phyloP scores from a whole-genome alignment of 805 yeast genomes.

The Candida mattraensis region DNA sequence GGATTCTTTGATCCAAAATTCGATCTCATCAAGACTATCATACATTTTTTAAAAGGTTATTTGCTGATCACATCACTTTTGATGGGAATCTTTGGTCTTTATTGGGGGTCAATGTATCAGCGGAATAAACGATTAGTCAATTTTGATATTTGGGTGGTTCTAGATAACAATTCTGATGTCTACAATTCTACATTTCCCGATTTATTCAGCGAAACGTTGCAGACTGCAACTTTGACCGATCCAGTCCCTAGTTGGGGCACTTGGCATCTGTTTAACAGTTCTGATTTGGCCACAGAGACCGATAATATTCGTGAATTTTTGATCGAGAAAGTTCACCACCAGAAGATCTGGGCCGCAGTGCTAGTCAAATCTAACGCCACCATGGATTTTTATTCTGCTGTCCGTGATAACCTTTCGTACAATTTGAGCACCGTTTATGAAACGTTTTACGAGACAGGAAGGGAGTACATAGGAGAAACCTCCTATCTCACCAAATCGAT shows the following conservation, averaged over 20 bases:
- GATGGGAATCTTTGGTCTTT: conserved; percentile 38
- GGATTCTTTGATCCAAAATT: conserved; percentile 30
- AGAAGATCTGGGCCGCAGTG: conserved; percentile 60
- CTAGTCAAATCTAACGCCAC: conserved; percentile 54
- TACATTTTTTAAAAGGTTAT: conserved; percentile 26
- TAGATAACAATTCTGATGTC: conserved; percentile 16
- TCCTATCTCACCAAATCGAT: conserved; percentile 44
- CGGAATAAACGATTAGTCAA: conserved; percentile 30
- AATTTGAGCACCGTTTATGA: conserved; percentile 34
- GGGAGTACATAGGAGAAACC: conserved; percentile 51
- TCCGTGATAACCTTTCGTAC: conserved; percentile 27
- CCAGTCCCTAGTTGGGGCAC: conserved; percentile 16
- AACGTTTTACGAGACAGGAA: conserved; percentile 57
- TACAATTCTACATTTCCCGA: conserved; percentile 30
- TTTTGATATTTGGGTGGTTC: conserved; percentile 36
- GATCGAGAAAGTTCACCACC: conserved; percentile 46
- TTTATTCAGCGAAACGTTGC: conserved; percentile 26
- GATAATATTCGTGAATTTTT: conserved; percentile 39
- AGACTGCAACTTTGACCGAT: conserved; percentile 22
- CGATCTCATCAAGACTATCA: conserved; percentile 12
- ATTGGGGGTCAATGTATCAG: conserved; percentile 45
- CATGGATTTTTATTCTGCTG: conserved; percentile 36
- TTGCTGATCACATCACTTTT: conserved; percentile 35
- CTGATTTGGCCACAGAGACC: conserved; percentile 32
- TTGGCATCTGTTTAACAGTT: conserved; percentile 22